A percentile compares a stretch with the other conserved stretches of the same genome.
These are phyloP conservation scores for Geranium brycei DNA, from an alignment of 345 rosid species.

Conservation along the genomic window DNA sequence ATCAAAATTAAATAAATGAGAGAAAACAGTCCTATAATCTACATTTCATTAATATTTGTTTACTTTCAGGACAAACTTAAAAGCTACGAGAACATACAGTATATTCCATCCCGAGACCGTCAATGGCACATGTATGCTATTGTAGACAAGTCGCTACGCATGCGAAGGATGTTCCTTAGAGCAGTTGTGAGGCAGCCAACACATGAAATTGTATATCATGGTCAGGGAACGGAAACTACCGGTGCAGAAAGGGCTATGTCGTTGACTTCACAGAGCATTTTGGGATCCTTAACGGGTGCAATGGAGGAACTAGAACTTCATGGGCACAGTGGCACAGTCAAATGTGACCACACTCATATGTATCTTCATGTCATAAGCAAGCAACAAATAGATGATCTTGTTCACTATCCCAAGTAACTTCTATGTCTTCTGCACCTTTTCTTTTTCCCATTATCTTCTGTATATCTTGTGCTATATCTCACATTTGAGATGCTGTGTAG, in stretches of 20 bases:
- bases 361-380: constrained; percentile 78
- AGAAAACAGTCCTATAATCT: constrained; percentile 6
- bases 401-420: constrained; percentile 68
- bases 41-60: constrained; percentile 6
- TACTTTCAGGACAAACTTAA: constrained; percentile 84
- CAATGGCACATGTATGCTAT: constrained; percentile 92
- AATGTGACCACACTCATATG: constrained; percentile 88
- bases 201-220: constrained; percentile 44
- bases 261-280: constrained; percentile 66
- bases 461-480: constrained; percentile 5
- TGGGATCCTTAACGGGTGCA: constrained; percentile 76
- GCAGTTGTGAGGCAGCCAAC: constrained; percentile 79
- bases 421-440: neutral
- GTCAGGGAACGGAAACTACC: constrained; percentile 33
- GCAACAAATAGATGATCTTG: constrained; percentile 79
- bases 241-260: constrained; percentile 37
- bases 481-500: constrained; percentile 31
- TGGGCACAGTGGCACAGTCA: constrained; percentile 65
- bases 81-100: constrained; percentile 59
- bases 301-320: constrained; percentile 98
- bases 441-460: neutral
- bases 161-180: constrained; percentile 88
- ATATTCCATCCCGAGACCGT: constrained; percentile 72
- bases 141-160: constrained; percentile 61
- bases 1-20: no score